phyloP scores from a whole-genome alignment of 2,329 filamentous ascomycete genomes.

The Trichoderma guizhouense region DNA sequence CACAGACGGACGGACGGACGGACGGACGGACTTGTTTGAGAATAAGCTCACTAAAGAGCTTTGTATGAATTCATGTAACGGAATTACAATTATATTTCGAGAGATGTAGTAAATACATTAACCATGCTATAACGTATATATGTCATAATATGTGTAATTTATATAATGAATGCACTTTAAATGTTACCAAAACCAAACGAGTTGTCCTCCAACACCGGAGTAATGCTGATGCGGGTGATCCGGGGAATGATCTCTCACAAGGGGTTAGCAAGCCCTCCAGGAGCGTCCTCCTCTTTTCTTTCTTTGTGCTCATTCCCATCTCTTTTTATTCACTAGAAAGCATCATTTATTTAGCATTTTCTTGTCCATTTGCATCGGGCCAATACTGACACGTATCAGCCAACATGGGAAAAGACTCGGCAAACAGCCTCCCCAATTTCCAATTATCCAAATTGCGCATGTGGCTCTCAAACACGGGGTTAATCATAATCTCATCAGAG shows the following conservation, averaged over 20 bases:
- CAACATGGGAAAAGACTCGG: slow-evolving; percentile 56
- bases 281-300: neutral
- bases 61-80: neutral
- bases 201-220: neutral
- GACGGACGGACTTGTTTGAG: neutral
- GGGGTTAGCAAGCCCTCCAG: neutral
- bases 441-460: slow-evolving; percentile 74
- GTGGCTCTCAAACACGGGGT: slow-evolving; percentile 82
- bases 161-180: neutral
- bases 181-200: neutral
- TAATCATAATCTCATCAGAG: slow-evolving; percentile 69
- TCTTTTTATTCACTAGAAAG: neutral
- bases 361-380: neutral
- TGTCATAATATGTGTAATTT: neutral
- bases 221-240: neutral
- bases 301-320: neutral
- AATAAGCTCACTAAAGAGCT: neutral
- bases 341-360: neutral
- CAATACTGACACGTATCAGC: slow-evolving; percentile 11
- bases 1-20: neutral
- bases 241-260: neutral
- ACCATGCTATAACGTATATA: neutral
- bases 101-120: neutral
- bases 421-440: slow-evolving; percentile 70
- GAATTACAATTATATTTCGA: neutral